Conservation (phyloP, 805 yeast genomes). For the Saccharomycopsis sp. region DNA sequence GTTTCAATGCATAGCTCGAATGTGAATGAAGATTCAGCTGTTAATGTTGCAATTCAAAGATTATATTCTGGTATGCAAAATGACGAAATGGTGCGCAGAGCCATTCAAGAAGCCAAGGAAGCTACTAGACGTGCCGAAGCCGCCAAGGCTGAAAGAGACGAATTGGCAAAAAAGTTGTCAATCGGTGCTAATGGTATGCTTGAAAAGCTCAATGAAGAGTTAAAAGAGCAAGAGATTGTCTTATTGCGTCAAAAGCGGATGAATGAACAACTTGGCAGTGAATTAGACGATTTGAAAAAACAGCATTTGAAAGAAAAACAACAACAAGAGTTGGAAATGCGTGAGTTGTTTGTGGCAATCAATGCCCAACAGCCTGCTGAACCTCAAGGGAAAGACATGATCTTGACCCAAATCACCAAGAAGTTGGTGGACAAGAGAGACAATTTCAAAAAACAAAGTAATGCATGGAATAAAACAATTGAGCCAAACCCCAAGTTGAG, state of each 20-base stretch:
- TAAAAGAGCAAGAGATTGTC: constrained; percentile 52
- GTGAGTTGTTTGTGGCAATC: constrained; percentile 58
- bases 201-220: constrained; percentile 43
- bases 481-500: constrained; percentile 75
- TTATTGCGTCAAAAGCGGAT: constrained; percentile 42
- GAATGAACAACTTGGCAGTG: constrained; percentile 36
- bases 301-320: constrained; percentile 50
- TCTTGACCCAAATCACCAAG: constrained; percentile 24
- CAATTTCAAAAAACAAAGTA: constrained; percentile 29
- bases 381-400: constrained; percentile 27
- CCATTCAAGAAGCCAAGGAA: constrained; percentile 42
- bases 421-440: constrained; percentile 29
- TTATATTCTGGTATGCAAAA: constrained; percentile 56
- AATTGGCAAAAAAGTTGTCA: constrained; percentile 40
- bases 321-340: constrained; percentile 66
- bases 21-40: constrained; percentile 38
- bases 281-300: constrained; percentile 33
- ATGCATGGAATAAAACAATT: constrained; percentile 39
- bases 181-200: constrained; percentile 64
- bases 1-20: constrained; percentile 33
- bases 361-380: constrained; percentile 34
- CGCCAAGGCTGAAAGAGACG: constrained; percentile 42
- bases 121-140: constrained; percentile 33
- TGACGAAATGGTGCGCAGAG: constrained; percentile 67
- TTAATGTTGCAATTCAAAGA: constrained; percentile 58